phyloP scores from a whole-genome alignment of 352 stramenopile genomes.

The Phytophthora nicotianae region DNA sequence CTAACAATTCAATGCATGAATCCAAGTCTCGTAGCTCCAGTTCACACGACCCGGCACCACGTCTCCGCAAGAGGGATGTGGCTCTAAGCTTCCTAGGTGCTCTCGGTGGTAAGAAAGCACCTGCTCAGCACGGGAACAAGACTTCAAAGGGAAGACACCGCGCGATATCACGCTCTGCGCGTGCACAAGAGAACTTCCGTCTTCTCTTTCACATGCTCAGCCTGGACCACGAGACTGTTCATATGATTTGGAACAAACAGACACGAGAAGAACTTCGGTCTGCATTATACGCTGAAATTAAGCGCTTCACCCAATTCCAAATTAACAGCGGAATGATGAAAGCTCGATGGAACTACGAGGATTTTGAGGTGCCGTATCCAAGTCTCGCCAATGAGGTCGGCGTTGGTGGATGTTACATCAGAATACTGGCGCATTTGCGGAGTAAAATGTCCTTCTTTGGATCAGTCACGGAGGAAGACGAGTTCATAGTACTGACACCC shows the following conservation, averaged over 20 bases:
- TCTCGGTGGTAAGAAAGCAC: conserved; percentile 29
- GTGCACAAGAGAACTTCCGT: conserved; percentile 91
- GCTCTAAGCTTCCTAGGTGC: conserved; percentile 53
- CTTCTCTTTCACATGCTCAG: conserved; percentile 94
- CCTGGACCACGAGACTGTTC: conserved; percentile 91
- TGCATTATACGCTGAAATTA: conserved; percentile 85
- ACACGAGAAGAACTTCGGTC: conserved; percentile 90
- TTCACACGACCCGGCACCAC: conserved; percentile 17
- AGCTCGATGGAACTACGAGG: conserved; percentile 96
- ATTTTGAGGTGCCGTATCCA: conserved; percentile 93
- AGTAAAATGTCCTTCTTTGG: conserved; percentile 58
- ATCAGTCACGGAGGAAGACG: conserved; percentile 52
- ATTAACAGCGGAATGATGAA: conserved; percentile 65
- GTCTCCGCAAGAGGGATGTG: conserved; percentile 74
- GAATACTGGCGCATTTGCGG: conserved; percentile 55
- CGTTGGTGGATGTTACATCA: conserved; percentile 92
- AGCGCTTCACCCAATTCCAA: conserved; percentile 81
- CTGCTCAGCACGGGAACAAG: conserved; percentile 15
- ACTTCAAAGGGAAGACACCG: conserved; percentile 22
- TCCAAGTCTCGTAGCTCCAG: conserved; percentile 20
- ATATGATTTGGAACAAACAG: conserved; percentile 94
- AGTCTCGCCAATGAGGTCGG: conserved; percentile 87
- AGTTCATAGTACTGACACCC: conserved; percentile 48
- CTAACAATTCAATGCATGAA: conserved; percentile 20
- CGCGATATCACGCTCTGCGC: conserved; percentile 30